Conservation (phyloP, 192 early-diverging fungal species). For the Backusella westeae region DNA sequence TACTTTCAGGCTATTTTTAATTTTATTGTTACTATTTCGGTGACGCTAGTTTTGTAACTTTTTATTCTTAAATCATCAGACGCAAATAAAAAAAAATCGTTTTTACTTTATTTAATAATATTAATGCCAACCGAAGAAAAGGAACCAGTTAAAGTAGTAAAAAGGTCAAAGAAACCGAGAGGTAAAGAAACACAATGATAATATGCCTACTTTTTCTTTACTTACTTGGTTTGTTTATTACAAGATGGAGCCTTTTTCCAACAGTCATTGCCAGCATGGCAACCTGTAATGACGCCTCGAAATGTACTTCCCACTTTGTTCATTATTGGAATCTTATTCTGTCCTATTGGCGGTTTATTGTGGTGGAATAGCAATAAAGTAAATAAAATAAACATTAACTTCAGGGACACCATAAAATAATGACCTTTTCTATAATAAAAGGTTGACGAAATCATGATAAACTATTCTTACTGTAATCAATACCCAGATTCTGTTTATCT, state of each 20-base stretch:
- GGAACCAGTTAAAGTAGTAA: too few species aligned
- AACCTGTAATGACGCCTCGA: conserved; percentile 96
- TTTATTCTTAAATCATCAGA: not conserved
- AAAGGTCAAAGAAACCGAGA: not conserved
- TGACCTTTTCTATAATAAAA: conserved; percentile 4
- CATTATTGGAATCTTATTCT: conserved; percentile 88
- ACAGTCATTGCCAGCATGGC: conserved; percentile 98
- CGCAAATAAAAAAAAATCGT: not conserved
- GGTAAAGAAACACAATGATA: not conserved
- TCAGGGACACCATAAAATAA: not conserved
- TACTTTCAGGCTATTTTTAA: not conserved
- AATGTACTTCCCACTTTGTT: conserved; percentile 95
- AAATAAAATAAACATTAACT: conserved; percentile 1
- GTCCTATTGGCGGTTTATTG: conserved; percentile 88
- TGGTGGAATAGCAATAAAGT: conserved; percentile 65
- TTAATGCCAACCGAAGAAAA: not conserved
- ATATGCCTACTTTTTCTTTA: not conserved
- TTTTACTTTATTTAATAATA: not conserved
- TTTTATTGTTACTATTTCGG: conserved; percentile 9
- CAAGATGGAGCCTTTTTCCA: conserved; percentile 93
- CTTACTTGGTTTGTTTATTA: not conserved
- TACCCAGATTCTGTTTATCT: conserved; percentile 21
- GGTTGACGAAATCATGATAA: conserved; percentile 48
- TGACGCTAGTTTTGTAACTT: not conserved
- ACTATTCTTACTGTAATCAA: conserved; percentile 41